Evolutionary conservation across 2,329 filamentous ascomycete species (phyloP), one percentile per base, ranked within the genome.

Genomic region (Cladosporium austrohemisphaericum): DNA sequence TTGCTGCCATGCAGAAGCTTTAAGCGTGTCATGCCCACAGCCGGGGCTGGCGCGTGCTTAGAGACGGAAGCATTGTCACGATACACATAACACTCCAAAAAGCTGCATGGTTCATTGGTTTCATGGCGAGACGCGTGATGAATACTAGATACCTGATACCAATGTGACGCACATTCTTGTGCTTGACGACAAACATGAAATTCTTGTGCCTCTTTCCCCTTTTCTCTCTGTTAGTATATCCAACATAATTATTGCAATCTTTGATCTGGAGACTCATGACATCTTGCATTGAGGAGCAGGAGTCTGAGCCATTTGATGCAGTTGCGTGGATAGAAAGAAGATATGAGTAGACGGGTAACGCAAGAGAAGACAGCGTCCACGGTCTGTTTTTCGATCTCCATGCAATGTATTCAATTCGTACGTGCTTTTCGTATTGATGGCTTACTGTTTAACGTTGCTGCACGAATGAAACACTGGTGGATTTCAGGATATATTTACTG

Each of bases 1-100:
- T 96, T 67, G 85, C 76, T 73, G 88, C 88, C 70, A 94, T 94
- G 89, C 84, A 89, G 80, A 94, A 94, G 80, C 77, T 92, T 76
- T 96, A 89, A 83, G 63, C 61, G 46, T 26, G 46, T 28, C 35
- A 16, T 14, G 19, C 46, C 43, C 33, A 28, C 33, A 35, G 31
- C 43, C 22, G 13, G 43, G 43, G 31, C 11, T 47, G 23, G 43
- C 32, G 43, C 43, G 43, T 47, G 33, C 14, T 36, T 36, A 20
- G 13, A 10, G 33, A 20, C 18, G 10, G 22, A 20, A 14, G 38
- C 38, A 22, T 41, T 29, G 33, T 37, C 22, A 47, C 23, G 32
- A 37, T 37, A 37, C 25, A 29, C 23, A 36, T 26, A 37, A 14
- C 14, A 5, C 22, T 20, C 37, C 2, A 29, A 41, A 47, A 37